These are phyloP conservation scores for Odontarrhena argentea DNA, from an alignment of 345 rosid species.

Conservation along the genomic window DNA sequence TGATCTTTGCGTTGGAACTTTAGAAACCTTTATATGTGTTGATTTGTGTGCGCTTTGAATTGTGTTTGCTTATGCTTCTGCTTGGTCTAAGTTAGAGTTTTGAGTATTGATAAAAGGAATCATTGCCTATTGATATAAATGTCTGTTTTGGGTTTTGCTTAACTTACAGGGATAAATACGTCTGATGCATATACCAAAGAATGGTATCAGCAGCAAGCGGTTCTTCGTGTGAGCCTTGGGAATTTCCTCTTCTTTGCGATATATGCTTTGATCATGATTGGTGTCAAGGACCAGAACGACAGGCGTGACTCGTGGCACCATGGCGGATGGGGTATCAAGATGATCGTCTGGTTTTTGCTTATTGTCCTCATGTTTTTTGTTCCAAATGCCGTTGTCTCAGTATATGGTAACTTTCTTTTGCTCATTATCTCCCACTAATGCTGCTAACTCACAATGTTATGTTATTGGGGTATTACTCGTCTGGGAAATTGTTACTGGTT, in stretches of 20 bases:
- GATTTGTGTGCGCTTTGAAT: background rate
- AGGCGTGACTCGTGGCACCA: conserved; percentile 94
- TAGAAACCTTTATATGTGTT: background rate
- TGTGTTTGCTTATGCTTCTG: background rate
- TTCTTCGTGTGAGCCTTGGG: conserved; percentile 95
- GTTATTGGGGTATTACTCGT: background rate
- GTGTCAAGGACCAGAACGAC: conserved; percentile 92
- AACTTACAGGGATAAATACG: conserved; percentile 73
- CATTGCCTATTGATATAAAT: background rate
- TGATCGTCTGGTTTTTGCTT: conserved; percentile 80
- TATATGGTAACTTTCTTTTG: conserved; percentile 65
- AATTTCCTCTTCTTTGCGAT: conserved; percentile 75
- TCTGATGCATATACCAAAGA: conserved; percentile 64
- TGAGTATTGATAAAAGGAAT: conserved; percentile 6
- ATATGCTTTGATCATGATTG: conserved; percentile 83
- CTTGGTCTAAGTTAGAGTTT: background rate
- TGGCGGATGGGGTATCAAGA: conserved; percentile 93
- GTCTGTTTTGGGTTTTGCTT: conserved; percentile 21
- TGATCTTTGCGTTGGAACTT: background rate
- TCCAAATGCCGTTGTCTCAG: conserved; percentile 63
- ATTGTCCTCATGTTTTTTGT: conserved; percentile 87
- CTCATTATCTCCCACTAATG: background rate
- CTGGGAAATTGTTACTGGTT: background rate
- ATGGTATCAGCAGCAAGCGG: conserved; percentile 90
- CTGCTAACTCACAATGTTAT: background rate